Evolutionary conservation across 2,329 filamentous ascomycete genomes (phyloP).

Genomic region (Colletotrichum sp.): DNA sequence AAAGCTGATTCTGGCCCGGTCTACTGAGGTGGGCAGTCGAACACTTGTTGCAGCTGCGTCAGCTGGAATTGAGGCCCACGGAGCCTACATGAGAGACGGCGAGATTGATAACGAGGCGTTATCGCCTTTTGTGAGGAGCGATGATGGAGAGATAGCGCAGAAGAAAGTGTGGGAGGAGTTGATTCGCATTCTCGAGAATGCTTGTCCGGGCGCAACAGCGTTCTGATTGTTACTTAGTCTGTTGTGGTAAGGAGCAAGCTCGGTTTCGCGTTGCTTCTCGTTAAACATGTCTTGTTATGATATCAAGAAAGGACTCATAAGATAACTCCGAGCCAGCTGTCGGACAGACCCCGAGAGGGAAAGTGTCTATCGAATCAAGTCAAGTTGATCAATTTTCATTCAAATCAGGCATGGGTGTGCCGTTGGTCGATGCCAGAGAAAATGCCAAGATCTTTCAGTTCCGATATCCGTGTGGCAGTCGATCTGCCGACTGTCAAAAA

Average conservation of each 20-base stretch:
- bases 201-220: neutral
- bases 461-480: neutral
- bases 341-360: neutral
- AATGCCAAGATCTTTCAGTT: neutral
- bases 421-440: too few species aligned
- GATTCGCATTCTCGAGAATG: neutral
- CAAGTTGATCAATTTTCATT: neutral
- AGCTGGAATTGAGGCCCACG: neutral
- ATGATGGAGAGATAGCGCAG: neutral
- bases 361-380: neutral
- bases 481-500: neutral
- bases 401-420: neutral
- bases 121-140: too few species aligned
- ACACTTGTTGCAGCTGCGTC: neutral
- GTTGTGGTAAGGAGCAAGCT: too few species aligned
- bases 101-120: neutral
- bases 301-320: too few species aligned
- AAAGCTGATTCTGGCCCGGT: neutral
- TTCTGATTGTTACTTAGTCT: neutral
- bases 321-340: too few species aligned
- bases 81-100: neutral
- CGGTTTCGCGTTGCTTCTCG: neutral
- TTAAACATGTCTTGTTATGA: neutral
- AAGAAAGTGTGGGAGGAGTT: neutral
- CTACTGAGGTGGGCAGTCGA: neutral